These are phyloP conservation scores for Metarhizium rileyi DNA, from an alignment of 2,329 filamentous ascomycete genomes.

Conservation along the genomic window DNA sequence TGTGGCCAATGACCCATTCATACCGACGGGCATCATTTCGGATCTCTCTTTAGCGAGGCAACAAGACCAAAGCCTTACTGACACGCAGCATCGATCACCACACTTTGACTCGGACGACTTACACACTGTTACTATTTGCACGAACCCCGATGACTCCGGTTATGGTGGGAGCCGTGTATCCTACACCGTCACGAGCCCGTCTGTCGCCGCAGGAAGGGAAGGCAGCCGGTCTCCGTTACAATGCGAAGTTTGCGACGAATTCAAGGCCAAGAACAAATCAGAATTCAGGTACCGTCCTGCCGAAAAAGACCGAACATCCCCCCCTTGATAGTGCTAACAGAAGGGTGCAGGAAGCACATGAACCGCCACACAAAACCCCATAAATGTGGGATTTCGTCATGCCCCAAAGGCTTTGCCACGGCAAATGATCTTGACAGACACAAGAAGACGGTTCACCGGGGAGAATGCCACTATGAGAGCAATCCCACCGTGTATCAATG, in stretches of 20 bases:
- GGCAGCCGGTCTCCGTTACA: not conserved
- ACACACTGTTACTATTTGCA: constrained; percentile 16
- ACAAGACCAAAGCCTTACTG: not conserved
- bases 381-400: constrained; percentile 51
- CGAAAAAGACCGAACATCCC: not conserved
- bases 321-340: not conserved
- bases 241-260: not conserved
- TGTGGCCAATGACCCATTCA: not conserved
- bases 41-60: not conserved
- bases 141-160: constrained; percentile 30
- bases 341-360: constrained; percentile 56
- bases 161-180: constrained; percentile 33
- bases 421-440: constrained; percentile 76
- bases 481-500: constrained; percentile 10
- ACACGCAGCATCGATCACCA: not conserved
- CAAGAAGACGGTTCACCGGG: constrained; percentile 58
- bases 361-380: constrained; percentile 60
- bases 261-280: constrained; percentile 7
- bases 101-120: constrained; percentile 5
- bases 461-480: constrained; percentile 24
- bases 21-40: not conserved
- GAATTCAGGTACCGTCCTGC: constrained; percentile 3
- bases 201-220: constrained; percentile 26
- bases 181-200: constrained; percentile 33
- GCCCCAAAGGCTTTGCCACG: constrained; percentile 64